Percentiles rank a stretch among this genome's conserved stretches.
Conservation (phyloP, 306 rosid species). For the Vigna angularis region DNA sequence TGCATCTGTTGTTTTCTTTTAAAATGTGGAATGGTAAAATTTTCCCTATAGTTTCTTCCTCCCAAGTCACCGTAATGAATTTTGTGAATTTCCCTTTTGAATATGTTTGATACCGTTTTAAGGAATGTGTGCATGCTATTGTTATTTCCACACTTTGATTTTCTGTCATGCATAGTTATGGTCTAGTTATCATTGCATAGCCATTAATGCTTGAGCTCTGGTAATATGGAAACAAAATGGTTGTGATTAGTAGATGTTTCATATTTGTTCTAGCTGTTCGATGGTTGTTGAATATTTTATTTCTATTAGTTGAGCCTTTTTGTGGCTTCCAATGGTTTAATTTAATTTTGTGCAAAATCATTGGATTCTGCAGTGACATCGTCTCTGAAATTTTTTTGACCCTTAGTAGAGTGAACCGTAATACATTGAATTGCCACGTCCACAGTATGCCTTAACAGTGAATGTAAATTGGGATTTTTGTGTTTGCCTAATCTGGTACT, state of each 20-base stretch:
- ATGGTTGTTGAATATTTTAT: constrained; percentile 30
- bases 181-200: constrained; percentile 24
- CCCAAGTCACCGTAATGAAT: neutral
- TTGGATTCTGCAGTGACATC: constrained; percentile 8
- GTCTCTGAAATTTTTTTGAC: constrained; percentile 20
- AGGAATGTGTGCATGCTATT: constrained; percentile 20
- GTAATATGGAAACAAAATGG: constrained; percentile 22
- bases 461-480: constrained; percentile 28
- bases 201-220: constrained; percentile 29
- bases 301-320: constrained; percentile 22
- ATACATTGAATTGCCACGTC: neutral
- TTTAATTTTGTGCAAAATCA: constrained; percentile 17
- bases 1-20: constrained; percentile 24
- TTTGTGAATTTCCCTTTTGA: constrained; percentile 23
- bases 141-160: constrained; percentile 19
- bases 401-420: constrained; percentile 31
- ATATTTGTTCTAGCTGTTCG: constrained; percentile 21
- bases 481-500: constrained; percentile 28
- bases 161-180: constrained; percentile 21
- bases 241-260: neutral
- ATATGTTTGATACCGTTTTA: constrained; percentile 21
- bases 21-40: neutral
- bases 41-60: constrained; percentile 42
- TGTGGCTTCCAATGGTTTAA: constrained; percentile 17
- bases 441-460: constrained; percentile 26